phyloP scores from a whole-genome alignment of 257 asterid genomes.

The Voacanga thouarsii region DNA sequence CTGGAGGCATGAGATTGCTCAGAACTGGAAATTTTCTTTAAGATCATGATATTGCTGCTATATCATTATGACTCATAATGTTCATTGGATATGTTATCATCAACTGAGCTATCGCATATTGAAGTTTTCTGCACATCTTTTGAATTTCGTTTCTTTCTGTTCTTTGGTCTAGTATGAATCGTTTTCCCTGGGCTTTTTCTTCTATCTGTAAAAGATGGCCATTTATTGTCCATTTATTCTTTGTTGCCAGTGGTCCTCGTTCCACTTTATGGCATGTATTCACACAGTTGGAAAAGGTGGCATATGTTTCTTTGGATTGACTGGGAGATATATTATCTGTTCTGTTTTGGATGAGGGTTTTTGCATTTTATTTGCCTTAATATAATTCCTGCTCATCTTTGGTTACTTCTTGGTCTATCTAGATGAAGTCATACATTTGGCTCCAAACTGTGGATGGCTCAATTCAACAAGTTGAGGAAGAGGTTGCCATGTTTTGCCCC shows the following conservation, averaged over 20 bases:
- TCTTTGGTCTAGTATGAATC: not conserved
- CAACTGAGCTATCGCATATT: not conserved
- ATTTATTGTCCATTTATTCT: not conserved
- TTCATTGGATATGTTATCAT: not conserved
- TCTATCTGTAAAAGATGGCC: not conserved
- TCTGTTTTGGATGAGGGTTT: not conserved
- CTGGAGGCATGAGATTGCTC: not conserved
- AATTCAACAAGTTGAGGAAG: constrained; percentile 52
- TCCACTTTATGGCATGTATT: not conserved
- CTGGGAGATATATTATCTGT: not conserved
- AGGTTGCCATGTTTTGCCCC: constrained; percentile 52
- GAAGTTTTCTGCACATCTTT: not conserved
- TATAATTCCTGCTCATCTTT: constrained; percentile 8
- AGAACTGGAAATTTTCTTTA: too few relatives aligned
- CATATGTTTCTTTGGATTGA: not conserved
- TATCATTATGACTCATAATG: not conserved
- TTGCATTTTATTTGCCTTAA: not conserved
- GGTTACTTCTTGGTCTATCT: not conserved
- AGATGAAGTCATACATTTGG: constrained; percentile 48
- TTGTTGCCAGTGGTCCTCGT: not conserved
- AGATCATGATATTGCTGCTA: not conserved
- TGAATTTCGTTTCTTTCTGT: not conserved
- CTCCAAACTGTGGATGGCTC: constrained; percentile 48
- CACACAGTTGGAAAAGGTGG: not conserved
- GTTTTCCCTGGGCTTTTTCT: not conserved